phyloP scores from a whole-genome alignment of 129 eudicot genomes.

The Lactuca sativa region DNA sequence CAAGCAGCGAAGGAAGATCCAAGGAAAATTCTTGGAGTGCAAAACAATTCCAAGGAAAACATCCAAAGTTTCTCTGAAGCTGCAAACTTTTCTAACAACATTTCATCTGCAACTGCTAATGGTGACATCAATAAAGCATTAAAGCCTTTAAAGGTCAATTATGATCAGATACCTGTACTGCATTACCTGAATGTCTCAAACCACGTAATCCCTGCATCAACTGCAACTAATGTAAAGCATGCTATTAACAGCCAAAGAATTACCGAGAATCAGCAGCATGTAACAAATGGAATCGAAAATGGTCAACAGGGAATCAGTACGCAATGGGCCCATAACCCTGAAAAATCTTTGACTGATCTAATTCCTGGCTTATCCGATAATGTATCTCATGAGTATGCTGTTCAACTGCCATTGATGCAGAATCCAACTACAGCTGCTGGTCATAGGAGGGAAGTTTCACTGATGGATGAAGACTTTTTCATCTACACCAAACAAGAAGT shows the following conservation, averaged over 20 bases:
- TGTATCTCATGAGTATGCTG: conserved; percentile 35
- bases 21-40: background rate
- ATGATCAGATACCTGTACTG: conserved; percentile 11
- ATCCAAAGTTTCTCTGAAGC: conserved; percentile 15
- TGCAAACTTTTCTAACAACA: conserved; percentile 7
- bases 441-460: conserved; percentile 45
- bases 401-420: conserved; percentile 30
- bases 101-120: conserved; percentile 26
- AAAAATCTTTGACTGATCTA: conserved; percentile 32
- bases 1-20: background rate
- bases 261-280: conserved; percentile 22
- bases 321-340: conserved; percentile 34
- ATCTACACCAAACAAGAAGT: conserved; percentile 29
- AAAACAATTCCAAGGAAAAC: conserved; percentile 28
- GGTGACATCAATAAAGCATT: conserved; percentile 14
- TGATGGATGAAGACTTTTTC: conserved; percentile 48
- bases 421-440: conserved; percentile 32
- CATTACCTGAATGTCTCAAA: conserved; percentile 20
- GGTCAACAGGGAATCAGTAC: conserved; percentile 32
- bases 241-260: too few species aligned
- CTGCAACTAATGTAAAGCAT: background rate
- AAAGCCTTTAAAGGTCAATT: background rate
- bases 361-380: conserved; percentile 38
- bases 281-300: conserved; percentile 11
- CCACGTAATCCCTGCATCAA: conserved; percentile 16